These are phyloP conservation scores for Vaccinium vitisidaea DNA, from an alignment of 148 eudicot species.

Conservation along the genomic window DNA sequence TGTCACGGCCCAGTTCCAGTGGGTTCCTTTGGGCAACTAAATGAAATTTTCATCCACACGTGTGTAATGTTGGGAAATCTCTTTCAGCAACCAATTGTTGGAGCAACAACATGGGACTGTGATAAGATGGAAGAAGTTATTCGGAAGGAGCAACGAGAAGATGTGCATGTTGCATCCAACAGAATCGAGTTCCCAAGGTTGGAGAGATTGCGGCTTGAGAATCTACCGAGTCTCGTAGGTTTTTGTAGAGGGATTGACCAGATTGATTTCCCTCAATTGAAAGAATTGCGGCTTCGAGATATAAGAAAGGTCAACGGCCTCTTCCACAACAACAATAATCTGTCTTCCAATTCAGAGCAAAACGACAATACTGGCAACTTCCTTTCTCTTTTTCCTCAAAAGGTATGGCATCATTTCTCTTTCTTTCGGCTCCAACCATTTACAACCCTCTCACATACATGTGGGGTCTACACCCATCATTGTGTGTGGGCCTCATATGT, in stretches of 20 bases:
- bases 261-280: conserved; percentile 9
- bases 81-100: not conserved
- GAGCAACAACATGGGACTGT: conserved; percentile 9
- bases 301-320: not conserved
- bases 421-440: no score
- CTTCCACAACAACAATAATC: not conserved
- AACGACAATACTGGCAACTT: not conserved
- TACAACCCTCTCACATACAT: no score
- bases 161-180: not conserved
- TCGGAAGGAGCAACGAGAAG: conserved; percentile 4
- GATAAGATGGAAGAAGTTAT: conserved; percentile 15
- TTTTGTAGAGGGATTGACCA: conserved; percentile 14
- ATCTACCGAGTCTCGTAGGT: not conserved
- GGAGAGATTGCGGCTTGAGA: not conserved
- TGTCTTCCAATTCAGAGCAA: not conserved
- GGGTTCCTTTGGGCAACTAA: conserved; percentile 10
- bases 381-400: not conserved
- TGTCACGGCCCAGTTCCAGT: not conserved
- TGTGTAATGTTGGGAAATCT: conserved; percentile 6
- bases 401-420: not conserved
- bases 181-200: not conserved
- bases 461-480: no score
- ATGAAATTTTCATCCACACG: not conserved
- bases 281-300: not conserved
- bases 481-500: no score